These are phyloP conservation scores for Globisporangium perplexum DNA, from an alignment of 352 stramenopile genomes.

Conservation along the genomic window DNA sequence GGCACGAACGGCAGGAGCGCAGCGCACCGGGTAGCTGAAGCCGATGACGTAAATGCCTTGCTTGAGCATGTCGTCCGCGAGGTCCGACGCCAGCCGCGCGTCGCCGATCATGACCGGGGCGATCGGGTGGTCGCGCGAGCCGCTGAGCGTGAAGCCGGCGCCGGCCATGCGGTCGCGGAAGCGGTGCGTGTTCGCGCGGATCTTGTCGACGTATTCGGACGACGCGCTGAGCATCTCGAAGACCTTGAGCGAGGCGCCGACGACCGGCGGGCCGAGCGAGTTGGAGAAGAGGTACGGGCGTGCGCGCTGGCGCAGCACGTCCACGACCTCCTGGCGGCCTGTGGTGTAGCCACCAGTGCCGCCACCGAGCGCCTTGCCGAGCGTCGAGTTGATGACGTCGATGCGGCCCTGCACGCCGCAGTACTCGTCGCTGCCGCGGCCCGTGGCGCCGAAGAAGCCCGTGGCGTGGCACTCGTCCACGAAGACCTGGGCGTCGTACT, in stretches of 20 bases:
- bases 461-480: constrained; percentile 94
- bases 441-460: constrained; percentile 90
- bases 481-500: constrained; percentile 92
- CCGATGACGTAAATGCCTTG: constrained; percentile 93
- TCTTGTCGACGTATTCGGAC: constrained; percentile 83
- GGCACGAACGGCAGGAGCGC: too few species aligned
- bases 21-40: constrained; percentile 90
- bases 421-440: constrained; percentile 90
- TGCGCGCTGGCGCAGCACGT: constrained; percentile 87
- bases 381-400: constrained; percentile 93
- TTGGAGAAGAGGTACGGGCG: constrained; percentile 94
- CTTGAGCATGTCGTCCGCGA: constrained; percentile 91
- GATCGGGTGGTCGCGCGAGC: constrained; percentile 87
- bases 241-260: constrained; percentile 90
- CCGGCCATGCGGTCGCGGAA: constrained; percentile 90
- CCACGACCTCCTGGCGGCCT: constrained; percentile 86
- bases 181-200: constrained; percentile 86
- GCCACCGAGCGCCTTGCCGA: constrained; percentile 92
- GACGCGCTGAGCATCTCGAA: constrained; percentile 90
- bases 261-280: constrained; percentile 89
- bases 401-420: constrained; percentile 86
- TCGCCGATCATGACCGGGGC: constrained; percentile 91
- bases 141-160: constrained; percentile 88
- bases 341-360: constrained; percentile 92
- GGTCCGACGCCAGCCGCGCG: constrained; percentile 80